These are phyloP conservation scores for Prunus mongolica DNA, from an alignment of 306 rosid genomes.

Conservation along the genomic window DNA sequence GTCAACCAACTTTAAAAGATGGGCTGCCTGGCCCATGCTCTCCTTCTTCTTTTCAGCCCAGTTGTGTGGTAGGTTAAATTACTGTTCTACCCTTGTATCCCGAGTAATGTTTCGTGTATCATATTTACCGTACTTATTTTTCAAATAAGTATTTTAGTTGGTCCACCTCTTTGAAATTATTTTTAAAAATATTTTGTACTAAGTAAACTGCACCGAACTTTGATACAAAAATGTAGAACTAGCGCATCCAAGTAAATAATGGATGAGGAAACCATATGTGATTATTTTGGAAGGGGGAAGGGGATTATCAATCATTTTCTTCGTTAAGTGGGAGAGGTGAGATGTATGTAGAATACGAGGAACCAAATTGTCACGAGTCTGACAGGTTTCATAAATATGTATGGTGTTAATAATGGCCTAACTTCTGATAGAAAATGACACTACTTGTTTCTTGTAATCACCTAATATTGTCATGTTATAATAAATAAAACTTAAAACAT, in stretches of 20 bases:
- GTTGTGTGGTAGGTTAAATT: background rate
- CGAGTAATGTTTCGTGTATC: background rate
- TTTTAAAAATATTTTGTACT: too few relatives aligned
- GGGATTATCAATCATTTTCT: background rate
- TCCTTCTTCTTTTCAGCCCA: background rate
- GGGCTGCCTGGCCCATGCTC: background rate
- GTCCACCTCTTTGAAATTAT: too few relatives aligned
- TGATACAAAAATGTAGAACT: too few relatives aligned
- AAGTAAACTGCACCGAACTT: too few relatives aligned
- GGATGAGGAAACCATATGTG: background rate
- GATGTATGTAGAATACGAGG: background rate
- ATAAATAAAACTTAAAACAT: background rate
- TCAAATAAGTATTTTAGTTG: too few relatives aligned
- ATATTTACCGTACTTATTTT: background rate
- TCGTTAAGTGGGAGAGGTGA: background rate
- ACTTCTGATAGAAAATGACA: constrained; percentile 17
- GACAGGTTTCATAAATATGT: constrained; percentile 19
- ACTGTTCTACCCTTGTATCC: background rate
- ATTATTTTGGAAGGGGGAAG: background rate
- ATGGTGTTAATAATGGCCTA: background rate
- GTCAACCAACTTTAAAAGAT: background rate
- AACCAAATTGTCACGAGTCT: constrained; percentile 1
- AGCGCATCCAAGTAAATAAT: background rate
- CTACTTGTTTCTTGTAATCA: constrained; percentile 11
- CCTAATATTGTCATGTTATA: constrained; percentile 17